Evolutionary conservation across 73 alveolate genomes (phyloP).

Genomic region (Uronychia binucleata): DNA sequence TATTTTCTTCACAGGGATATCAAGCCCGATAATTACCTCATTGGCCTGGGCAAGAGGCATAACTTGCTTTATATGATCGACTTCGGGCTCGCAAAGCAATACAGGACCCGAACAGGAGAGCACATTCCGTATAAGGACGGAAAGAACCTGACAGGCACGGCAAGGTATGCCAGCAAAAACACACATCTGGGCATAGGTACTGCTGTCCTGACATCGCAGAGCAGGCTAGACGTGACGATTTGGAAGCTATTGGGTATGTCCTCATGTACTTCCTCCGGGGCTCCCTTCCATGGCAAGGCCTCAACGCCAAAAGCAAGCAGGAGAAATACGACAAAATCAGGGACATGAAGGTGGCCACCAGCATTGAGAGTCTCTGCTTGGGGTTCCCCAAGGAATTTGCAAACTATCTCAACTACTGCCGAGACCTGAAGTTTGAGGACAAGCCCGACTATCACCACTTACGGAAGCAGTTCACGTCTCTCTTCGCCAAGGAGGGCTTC

Average conservation of each 20-base stretch:
- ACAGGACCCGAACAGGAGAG: constrained; percentile 70
- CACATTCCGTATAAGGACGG: constrained; percentile 76
- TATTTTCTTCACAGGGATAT: constrained; percentile 94
- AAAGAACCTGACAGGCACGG: constrained; percentile 82
- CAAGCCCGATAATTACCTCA: constrained; percentile 95
- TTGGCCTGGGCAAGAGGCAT: constrained; percentile 84
- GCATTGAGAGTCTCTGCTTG: constrained; percentile 61
- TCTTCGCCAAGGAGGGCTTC: constrained; percentile 56
- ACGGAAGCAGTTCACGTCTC: constrained; percentile 64
- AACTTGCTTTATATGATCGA: constrained; percentile 74
- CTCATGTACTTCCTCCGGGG: constrained; percentile 67
- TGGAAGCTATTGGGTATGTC: constrained; percentile 79
- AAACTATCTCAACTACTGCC: constrained; percentile 61
- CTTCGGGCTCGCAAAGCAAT: constrained; percentile 76
- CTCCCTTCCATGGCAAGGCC: constrained; percentile 71
- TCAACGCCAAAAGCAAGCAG: constrained; percentile 62
- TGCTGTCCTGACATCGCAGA: constrained; percentile 17
- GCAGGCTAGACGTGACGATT: constrained; percentile 74
- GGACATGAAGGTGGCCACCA: constrained; percentile 71
- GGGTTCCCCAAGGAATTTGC: constrained; percentile 76
- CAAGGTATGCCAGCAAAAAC: constrained; percentile 68
- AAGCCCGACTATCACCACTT: constrained; percentile 75
- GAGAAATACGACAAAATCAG: constrained; percentile 66
- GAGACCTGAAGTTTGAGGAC: constrained; percentile 75
- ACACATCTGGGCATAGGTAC: constrained; percentile 68